Percentiles rank a stretch among this genome's conserved stretches.
These are phyloP conservation scores for Penicillium sp. DNA, from an alignment of 2,329 filamentous ascomycete genomes.

Conservation along the genomic window DNA sequence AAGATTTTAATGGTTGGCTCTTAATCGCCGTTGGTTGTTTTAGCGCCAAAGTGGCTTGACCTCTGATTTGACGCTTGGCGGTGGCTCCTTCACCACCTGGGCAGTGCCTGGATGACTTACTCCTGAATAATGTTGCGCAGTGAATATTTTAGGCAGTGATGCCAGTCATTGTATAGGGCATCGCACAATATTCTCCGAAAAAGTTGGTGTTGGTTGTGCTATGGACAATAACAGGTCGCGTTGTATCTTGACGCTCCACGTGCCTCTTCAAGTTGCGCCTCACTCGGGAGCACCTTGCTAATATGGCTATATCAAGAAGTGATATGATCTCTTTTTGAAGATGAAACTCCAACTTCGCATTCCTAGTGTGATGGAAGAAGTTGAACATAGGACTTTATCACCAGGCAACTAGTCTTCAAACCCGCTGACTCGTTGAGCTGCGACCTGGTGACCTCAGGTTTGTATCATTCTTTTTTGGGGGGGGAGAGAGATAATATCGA, in stretches of 20 bases:
- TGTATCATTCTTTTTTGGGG: background rate
- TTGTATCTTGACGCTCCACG: background rate
- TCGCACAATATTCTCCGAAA: background rate
- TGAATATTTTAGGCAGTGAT: constrained; percentile 2
- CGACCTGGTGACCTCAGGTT: background rate
- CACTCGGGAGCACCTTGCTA: background rate
- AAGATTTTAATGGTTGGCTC: constrained; percentile 12
- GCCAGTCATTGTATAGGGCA: background rate
- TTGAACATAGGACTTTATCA: background rate
- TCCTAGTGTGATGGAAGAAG: background rate
- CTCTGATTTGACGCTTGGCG: constrained; percentile 14
- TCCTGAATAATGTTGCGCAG: background rate
- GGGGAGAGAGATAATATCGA: background rate
- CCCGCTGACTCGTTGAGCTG: background rate
- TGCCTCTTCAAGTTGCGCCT: background rate
- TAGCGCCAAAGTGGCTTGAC: constrained; percentile 2
- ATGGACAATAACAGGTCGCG: background rate
- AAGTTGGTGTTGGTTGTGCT: background rate
- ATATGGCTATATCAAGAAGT: background rate
- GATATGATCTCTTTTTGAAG: background rate
- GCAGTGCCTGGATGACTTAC: background rate
- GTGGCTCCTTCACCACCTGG: background rate
- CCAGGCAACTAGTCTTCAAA: background rate
- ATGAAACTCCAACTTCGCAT: background rate
- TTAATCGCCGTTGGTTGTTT: constrained; percentile 5